Evolutionary conservation across 1,139 yeast genomes (phyloP).

Genomic region (Hansenula sp.): DNA sequence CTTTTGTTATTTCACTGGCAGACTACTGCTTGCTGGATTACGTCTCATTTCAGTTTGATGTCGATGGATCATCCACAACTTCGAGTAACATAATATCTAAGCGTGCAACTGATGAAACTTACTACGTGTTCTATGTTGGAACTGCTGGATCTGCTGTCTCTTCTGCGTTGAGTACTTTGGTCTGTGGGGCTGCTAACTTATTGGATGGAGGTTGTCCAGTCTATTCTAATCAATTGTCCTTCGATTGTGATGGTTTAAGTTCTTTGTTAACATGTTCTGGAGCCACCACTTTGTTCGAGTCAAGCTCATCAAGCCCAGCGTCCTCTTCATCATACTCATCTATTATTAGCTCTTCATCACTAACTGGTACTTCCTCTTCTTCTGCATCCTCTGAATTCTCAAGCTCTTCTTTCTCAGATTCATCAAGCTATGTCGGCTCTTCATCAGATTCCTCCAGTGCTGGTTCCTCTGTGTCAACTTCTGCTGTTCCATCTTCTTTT

Average conservation of each 20-base stretch:
- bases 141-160: constrained; percentile 5
- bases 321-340: no score
- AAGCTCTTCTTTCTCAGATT: no score
- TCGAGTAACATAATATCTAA: constrained; percentile 2
- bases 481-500: no score
- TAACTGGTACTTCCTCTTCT: no score
- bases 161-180: background rate
- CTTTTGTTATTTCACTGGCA: constrained; percentile 1
- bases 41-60: constrained; percentile 10
- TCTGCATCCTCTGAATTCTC: no score
- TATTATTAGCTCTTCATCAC: background rate
- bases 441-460: no score
- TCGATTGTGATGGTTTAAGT: background rate
- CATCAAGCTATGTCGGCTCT: no score
- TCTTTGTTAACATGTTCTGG: background rate
- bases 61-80: no score
- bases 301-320: background rate
- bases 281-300: no score
- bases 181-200: background rate
- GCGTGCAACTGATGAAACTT: constrained; percentile 1
- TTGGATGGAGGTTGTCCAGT: constrained; percentile 7
- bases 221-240: background rate
- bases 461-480: no score
- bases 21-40: constrained; percentile 12
- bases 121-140: constrained; percentile 11